These are phyloP conservation scores for Eucalyptus regnans DNA, from an alignment of 345 rosid genomes.

Conservation along the genomic window DNA sequence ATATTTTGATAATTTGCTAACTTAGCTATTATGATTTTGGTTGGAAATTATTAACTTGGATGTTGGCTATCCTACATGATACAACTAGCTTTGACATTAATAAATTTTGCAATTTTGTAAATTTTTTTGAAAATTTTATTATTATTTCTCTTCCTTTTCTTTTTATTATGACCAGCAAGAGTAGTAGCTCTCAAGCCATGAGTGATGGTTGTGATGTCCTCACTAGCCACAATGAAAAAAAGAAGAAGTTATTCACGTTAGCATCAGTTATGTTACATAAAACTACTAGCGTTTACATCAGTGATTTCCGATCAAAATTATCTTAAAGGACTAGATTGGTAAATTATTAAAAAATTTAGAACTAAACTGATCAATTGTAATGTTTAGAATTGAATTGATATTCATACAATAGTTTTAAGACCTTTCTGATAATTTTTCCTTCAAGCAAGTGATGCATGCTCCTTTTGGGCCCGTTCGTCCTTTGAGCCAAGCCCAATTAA, in stretches of 20 bases:
- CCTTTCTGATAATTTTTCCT: no score
- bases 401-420: rapidly evolving
- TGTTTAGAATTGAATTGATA: rapidly evolving
- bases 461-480: background rate
- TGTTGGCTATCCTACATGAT: rapidly evolving
- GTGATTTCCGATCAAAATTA: rapidly evolving
- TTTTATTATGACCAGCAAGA: background rate
- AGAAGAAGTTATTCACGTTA: rapidly evolving
- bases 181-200: rapidly evolving
- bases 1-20: rapidly evolving
- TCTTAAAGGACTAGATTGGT: rapidly evolving
- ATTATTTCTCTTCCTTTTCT: no score
- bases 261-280: rapidly evolving
- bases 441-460: background rate
- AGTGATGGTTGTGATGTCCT: background rate
- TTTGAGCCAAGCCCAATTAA: background rate
- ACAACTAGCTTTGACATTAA: rapidly evolving
- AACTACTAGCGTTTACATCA: rapidly evolving
- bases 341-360: rapidly evolving
- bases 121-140: no score
- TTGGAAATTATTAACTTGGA: rapidly evolving
- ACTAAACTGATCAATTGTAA: no score
- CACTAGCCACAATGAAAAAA: background rate
- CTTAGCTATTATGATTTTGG: background rate
- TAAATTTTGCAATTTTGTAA: no score